Conservation (phyloP, 1,284 basidiomycete species). For the Trichosporon asahii region DNA sequence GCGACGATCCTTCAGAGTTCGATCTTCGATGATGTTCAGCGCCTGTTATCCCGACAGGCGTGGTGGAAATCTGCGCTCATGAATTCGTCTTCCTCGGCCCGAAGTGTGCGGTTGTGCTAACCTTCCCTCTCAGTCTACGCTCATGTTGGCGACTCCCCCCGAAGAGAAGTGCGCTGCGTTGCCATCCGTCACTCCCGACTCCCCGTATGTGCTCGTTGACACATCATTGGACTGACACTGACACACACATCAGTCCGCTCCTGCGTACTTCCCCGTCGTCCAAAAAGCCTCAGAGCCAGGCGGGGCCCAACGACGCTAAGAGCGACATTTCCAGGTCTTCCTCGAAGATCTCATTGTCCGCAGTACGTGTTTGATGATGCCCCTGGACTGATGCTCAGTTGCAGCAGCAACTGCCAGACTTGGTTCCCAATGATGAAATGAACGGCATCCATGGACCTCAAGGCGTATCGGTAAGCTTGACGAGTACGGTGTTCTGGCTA, state of each 20-base stretch:
- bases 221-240: background rate
- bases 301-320: too few relatives aligned
- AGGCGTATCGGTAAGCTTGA: background rate
- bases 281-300: background rate
- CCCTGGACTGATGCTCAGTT: background rate
- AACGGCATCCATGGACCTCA: background rate
- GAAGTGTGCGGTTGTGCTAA: background rate
- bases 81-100: background rate
- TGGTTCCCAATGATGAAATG: slow-evolving; percentile 1
- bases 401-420: background rate
- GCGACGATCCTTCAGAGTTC: background rate
- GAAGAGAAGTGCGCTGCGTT: background rate
- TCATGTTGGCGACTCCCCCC: slow-evolving; percentile 4
- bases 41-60: background rate
- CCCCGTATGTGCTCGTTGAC: background rate
- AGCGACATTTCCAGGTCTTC: background rate
- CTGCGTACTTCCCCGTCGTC: background rate
- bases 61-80: background rate
- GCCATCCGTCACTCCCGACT: background rate
- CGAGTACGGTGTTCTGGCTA: background rate
- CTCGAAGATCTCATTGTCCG: background rate
- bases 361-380: background rate
- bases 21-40: background rate
- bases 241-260: background rate
- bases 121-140: background rate